Base-by-base conservation (phyloP, 495 filamentous ascomycete species). In the Aspergillus sclerotiicarbonarius region DNA sequence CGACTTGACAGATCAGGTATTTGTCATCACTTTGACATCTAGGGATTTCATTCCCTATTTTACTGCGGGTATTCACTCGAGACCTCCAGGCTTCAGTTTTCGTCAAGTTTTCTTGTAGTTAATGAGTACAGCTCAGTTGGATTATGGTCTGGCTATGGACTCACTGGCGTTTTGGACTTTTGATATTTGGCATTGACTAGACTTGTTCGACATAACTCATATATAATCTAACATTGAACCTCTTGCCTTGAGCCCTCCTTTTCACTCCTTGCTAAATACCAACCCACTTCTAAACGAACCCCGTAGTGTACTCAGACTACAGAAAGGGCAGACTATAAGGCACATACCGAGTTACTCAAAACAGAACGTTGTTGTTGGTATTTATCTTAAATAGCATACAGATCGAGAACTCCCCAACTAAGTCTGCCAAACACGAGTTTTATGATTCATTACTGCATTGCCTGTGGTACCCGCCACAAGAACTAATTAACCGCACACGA, bases 401-500 rank as follows among this genome's bases (percentile, higher is more conserved):
- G 15, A 37, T 37, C 35, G 3, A 12, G 31, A 33, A 6, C 33
- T 15, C 33, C 33, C 3, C 33, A 6, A 12, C 5, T 5, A 2
- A 41, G n/a, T n/a, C 9, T 41, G 13, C 7, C 5, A 41, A 35
- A 35, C 3, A 35, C 13, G 8, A 3, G 13, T 10, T 10, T 49
- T 49, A 30, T 31, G 10, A n/a, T 49, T 30, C 46, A 50, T 50
- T 50, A 50, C 6, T 16, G 47, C 25, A 32, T 50, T 18, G 29
- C 21, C 29, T 2, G 31, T 50, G 16, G 47, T 16, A 18, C 15
- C 13, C 4, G 12, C 13, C 29, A 50, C 13, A 15, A n/a, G 37
- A 41, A 13, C n/a, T 25, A 5, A 25, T 25, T 25, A 25, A 3
- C 5, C 5, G 5, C 25, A 25, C 5, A 2, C 25, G 2, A 6